phyloP scores from a whole-genome alignment of 257 asterid genomes.

The Solanum dulcamara region DNA sequence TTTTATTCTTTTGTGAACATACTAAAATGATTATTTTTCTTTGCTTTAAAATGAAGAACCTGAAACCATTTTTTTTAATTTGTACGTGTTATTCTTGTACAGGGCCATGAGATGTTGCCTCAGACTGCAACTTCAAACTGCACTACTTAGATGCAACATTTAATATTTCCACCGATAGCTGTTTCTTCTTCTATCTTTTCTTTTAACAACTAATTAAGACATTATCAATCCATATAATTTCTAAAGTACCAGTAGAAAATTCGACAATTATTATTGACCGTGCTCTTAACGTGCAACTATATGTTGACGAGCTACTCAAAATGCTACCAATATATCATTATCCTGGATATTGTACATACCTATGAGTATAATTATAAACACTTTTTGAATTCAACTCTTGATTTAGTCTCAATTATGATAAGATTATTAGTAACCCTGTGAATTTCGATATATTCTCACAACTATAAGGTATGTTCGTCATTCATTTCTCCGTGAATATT shows the following conservation, averaged over 20 bases:
- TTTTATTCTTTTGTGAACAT: neutral
- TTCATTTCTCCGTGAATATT: neutral
- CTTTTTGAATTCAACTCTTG: neutral
- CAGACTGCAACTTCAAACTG: neutral
- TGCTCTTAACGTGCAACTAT: neutral
- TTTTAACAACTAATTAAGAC: neutral
- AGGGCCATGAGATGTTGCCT: neutral
- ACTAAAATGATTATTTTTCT: neutral
- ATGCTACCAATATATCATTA: neutral
- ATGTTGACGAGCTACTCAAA: neutral
- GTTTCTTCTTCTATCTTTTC: too few species aligned
- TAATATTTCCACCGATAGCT: neutral
- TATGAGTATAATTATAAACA: neutral
- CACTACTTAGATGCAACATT: neutral
- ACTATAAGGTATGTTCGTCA: neutral
- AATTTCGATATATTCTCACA: neutral
- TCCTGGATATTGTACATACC: neutral
- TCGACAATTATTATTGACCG: neutral
- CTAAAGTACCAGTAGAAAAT: neutral
- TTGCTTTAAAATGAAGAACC: neutral
- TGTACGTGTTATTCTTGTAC: neutral
- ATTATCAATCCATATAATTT: too few species aligned
- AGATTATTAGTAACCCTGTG: neutral
- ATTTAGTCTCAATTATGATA: neutral
- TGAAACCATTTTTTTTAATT: neutral